phyloP scores from a whole-genome alignment of 225 moss, liverwort and hornwort genomes.

The Pleurozium schreberi region DNA sequence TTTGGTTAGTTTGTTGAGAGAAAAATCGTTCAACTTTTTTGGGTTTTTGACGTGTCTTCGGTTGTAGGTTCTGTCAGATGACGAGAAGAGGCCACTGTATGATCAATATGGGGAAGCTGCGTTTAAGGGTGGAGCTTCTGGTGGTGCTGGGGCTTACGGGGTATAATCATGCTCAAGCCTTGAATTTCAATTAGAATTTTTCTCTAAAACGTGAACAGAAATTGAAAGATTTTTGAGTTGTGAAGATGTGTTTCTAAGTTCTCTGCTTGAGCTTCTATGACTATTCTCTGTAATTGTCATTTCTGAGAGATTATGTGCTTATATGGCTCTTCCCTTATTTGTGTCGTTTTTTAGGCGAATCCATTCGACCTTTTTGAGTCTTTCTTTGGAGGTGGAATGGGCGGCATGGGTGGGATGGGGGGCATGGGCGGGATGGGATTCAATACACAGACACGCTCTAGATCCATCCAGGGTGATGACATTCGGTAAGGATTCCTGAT shows the following conservation, averaged over 20 bases:
- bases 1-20: background rate
- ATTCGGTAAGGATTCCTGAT: slow-evolving; percentile 23
- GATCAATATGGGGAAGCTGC: slow-evolving; percentile 56
- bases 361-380: slow-evolving; percentile 53
- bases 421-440: slow-evolving; percentile 55
- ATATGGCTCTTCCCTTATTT: background rate
- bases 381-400: slow-evolving; percentile 49
- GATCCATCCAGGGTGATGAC: slow-evolving; percentile 52
- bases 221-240: background rate
- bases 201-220: background rate
- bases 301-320: background rate
- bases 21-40: background rate
- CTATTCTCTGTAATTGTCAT: background rate
- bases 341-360: slow-evolving; percentile 19
- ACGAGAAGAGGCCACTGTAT: slow-evolving; percentile 56
- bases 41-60: background rate
- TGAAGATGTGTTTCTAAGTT: background rate
- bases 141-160: slow-evolving; percentile 36
- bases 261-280: background rate
- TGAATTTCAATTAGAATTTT: background rate
- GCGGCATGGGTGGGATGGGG: slow-evolving; percentile 31
- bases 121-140: slow-evolving; percentile 34
- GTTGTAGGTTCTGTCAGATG: slow-evolving; percentile 57
- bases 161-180: slow-evolving; percentile 1
- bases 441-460: slow-evolving; percentile 31